These are phyloP conservation scores for Aspergillus sp. DNA, from an alignment of 2,329 filamentous ascomycete species.

Conservation along the genomic window DNA sequence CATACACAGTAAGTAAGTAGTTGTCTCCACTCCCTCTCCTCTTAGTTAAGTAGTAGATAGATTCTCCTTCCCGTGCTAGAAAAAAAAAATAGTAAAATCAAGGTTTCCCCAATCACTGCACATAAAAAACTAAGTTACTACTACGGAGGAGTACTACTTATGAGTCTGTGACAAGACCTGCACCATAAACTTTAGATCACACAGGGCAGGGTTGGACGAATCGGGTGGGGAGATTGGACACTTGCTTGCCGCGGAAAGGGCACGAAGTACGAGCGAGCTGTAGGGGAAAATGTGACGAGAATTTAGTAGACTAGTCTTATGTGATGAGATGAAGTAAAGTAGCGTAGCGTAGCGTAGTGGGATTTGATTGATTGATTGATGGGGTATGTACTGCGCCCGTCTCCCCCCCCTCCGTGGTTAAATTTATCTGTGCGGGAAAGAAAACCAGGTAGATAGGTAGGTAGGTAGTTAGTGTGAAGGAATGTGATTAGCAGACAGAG, in stretches of 20 bases:
- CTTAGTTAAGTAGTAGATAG: too few relatives aligned
- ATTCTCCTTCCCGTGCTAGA: not conserved
- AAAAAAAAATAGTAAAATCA: not conserved
- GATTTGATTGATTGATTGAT: not conserved
- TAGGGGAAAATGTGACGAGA: not conserved
- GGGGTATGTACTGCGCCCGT: not conserved
- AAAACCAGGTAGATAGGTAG: too few relatives aligned
- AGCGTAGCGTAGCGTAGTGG: too few relatives aligned
- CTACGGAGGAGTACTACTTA: too few relatives aligned
- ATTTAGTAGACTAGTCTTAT: too few relatives aligned
- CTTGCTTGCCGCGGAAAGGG: not conserved
- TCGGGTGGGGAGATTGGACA: conserved; percentile 8
- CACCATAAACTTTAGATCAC: conserved; percentile 27
- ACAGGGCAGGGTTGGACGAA: conserved; percentile 16
- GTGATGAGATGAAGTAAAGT: too few relatives aligned
- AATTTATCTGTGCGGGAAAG: conserved; percentile 4
- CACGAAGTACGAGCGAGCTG: too few relatives aligned
- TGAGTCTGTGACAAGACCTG: conserved; percentile 18
- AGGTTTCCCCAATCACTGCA: not conserved
- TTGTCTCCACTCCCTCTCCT: too few relatives aligned
- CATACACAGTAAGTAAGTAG: too few relatives aligned
- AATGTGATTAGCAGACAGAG: not conserved
- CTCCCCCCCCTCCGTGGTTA: not conserved
- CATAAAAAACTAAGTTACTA: too few relatives aligned
- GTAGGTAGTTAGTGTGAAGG: not conserved